Evolutionary conservation across 139 green algal species (phyloP).

Genomic region (Chlamydomonas schloesseri): DNA sequence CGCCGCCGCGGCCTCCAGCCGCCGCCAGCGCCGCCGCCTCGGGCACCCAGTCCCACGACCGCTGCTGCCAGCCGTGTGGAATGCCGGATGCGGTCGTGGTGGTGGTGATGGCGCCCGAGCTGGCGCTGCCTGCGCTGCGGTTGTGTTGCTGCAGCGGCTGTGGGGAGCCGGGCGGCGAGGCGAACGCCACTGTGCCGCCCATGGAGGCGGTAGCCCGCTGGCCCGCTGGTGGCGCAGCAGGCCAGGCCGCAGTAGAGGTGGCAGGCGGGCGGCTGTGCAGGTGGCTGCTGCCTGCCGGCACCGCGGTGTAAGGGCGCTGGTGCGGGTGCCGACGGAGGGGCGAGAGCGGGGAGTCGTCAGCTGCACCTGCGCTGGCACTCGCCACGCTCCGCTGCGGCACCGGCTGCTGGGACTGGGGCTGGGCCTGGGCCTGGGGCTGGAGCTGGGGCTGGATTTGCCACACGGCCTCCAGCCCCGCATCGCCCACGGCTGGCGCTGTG

Average conservation of each 20-base stretch:
- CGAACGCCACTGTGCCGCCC: neutral
- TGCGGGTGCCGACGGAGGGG: too few relatives aligned
- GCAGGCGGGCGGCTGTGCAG: too few relatives aligned
- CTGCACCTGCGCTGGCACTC: too few relatives aligned
- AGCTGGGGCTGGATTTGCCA: too few relatives aligned
- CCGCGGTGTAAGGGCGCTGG: too few relatives aligned
- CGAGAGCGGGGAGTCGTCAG: too few relatives aligned
- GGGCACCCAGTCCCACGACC: slow-evolving; percentile 33
- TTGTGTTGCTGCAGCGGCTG: neutral
- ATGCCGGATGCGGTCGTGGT: slow-evolving; percentile 25
- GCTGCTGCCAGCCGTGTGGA: slow-evolving; percentile 27
- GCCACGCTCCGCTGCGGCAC: too few relatives aligned
- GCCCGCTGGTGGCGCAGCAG: too few relatives aligned
- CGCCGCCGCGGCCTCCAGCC: neutral
- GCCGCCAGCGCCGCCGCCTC: neutral
- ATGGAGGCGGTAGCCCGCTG: neutral
- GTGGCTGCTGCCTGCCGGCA: too few relatives aligned
- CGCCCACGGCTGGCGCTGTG: neutral
- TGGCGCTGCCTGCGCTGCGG: neutral
- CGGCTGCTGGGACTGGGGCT: too few relatives aligned
- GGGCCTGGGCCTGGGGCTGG: too few relatives aligned
- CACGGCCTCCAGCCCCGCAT: neutral
- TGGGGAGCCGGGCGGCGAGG: neutral
- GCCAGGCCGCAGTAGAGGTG: too few relatives aligned
- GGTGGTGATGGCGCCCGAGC: neutral